Evolutionary conservation across 2,329 filamentous ascomycete species (phyloP).

Genomic region (Cercospora citrullina): DNA sequence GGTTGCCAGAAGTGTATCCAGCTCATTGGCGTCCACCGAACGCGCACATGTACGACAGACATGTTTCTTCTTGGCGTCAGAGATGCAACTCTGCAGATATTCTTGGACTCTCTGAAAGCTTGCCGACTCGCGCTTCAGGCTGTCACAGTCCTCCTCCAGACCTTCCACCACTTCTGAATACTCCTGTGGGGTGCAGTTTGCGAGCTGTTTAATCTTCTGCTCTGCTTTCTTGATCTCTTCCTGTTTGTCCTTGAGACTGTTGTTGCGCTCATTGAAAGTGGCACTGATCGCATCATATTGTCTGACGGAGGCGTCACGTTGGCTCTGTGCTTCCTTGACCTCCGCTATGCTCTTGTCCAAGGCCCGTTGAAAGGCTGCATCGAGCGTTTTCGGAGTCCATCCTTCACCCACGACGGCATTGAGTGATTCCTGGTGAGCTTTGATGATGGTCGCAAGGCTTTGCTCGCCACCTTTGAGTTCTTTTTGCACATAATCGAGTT

Average conservation of each 20-base stretch:
- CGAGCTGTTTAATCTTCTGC: slow-evolving; percentile 53
- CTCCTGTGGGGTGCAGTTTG: slow-evolving; percentile 54
- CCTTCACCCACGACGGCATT: slow-evolving; percentile 61
- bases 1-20: slow-evolving; percentile 65
- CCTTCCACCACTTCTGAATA: slow-evolving; percentile 55
- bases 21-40: slow-evolving; percentile 61
- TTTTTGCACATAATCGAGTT: slow-evolving; percentile 79
- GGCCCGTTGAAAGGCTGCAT: slow-evolving; percentile 66
- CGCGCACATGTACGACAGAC: slow-evolving; percentile 76
- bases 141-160: slow-evolving; percentile 45
- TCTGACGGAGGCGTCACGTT: slow-evolving; percentile 70
- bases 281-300: slow-evolving; percentile 71
- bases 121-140: slow-evolving; percentile 60
- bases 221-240: slow-evolving; percentile 57
- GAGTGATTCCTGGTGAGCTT: slow-evolving; percentile 72
- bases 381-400: slow-evolving; percentile 71
- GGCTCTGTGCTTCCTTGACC: slow-evolving; percentile 65
- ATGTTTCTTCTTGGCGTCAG: slow-evolving; percentile 63
- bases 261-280: slow-evolving; percentile 64
- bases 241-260: slow-evolving; percentile 64
- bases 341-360: slow-evolving; percentile 59
- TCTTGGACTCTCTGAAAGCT: slow-evolving; percentile 25
- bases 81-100: slow-evolving; percentile 33
- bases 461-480: slow-evolving; percentile 72
- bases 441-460: slow-evolving; percentile 74